Evolutionary conservation across 306 rosid species (phyloP).

Genomic region (Lathyrus tuberosus): DNA sequence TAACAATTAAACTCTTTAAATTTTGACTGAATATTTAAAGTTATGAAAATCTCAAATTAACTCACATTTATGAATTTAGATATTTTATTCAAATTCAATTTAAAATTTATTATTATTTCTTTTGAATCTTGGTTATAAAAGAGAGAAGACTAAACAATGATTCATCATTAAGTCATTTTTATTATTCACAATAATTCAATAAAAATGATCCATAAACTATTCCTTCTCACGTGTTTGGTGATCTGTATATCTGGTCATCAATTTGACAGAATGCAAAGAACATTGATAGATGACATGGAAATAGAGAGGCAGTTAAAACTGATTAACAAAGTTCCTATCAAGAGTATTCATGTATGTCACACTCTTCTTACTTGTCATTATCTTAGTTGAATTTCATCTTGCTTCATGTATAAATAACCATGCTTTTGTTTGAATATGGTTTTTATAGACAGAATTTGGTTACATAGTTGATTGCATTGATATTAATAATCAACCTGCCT

Average conservation of each 20-base stretch:
- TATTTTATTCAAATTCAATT: too few species aligned
- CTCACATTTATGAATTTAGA: too few species aligned
- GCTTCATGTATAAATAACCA: not conserved
- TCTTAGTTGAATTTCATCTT: not conserved
- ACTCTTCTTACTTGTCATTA: not conserved
- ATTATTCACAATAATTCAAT: not conserved
- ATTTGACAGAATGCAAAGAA: not conserved
- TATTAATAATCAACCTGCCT: not conserved
- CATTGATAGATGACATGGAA: not conserved
- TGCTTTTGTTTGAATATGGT: not conserved
- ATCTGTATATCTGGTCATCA: not conserved
- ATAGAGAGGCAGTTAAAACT: not conserved
- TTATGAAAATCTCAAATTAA: too few species aligned
- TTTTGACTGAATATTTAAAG: too few species aligned
- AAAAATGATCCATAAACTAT: slow-evolving; percentile 8
- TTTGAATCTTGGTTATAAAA: not conserved
- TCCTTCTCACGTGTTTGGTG: not conserved
- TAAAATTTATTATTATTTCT: too few species aligned
- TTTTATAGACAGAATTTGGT: not conserved
- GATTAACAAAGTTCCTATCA: not conserved
- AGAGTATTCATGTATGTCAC: not conserved
- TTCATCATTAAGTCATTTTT: not conserved
- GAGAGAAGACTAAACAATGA: not conserved
- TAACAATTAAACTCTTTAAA: too few species aligned
- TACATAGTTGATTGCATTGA: not conserved